Evolutionary conservation across 192 early-diverging fungal genomes (phyloP), one percentile per base, ranked within the genome.

Genomic region (Backusella morwellensis): DNA sequence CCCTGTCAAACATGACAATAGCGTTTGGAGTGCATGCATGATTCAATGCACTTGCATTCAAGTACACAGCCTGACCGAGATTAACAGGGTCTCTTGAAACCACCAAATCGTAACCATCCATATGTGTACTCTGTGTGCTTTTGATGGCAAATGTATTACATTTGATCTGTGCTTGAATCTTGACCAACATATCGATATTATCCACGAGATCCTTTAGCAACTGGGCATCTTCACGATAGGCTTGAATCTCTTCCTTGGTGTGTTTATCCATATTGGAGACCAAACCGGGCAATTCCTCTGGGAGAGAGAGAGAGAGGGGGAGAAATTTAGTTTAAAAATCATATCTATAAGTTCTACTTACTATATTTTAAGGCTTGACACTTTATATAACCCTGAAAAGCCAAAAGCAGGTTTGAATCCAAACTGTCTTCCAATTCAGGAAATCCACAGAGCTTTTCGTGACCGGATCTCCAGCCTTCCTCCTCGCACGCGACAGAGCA

Each of bases 71-170:
- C 14, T 35, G 35, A 1, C 78, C 78, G 7, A 74, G 23, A 29
- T 38, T 17, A 6, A 68, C 42, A 12, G 47, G 35, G 7, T 68
- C 56, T 35, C 50, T 56, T 17, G 66, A 59, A 2, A 75, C 44
- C 23, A 75, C 23, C 6, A 35, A 42, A 14, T n/a, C 35, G 0
- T 56, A 68, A 1, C 32, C 19, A 5, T 21, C 44, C 15, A 44
- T 26, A 12, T 35, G 23, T 12, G 17, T 29, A 26, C 35, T 42
- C 19, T 69, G 63, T 26, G 70, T 29, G 7, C 29, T 26, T 38
- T 77, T 70, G 29, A 79, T 70, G 35, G 66, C 72, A 68, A 79
- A 79, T 7, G 38, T 68, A 40, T 79, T 79, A 17, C 78, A 79
- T 50, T 63, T 34, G 21, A 79, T 29, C 29, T 79, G 78, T 35